These are phyloP conservation scores for Boletus reticuloceps DNA, from an alignment of 768 basidiomycete species.

Conservation along the genomic window DNA sequence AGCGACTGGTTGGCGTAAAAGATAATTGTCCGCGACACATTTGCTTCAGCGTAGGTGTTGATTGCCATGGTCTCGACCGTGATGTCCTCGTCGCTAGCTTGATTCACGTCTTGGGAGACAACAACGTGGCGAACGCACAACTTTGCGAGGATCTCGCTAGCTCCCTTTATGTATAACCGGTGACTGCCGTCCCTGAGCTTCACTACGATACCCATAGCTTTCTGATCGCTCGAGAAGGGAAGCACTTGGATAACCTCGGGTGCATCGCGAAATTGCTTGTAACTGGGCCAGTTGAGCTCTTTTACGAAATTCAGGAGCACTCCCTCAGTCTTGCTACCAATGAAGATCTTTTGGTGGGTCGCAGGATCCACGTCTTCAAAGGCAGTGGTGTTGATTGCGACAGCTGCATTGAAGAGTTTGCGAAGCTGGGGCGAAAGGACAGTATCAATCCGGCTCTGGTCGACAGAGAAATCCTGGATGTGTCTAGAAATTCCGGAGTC, in stretches of 20 bases:
- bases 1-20: slow-evolving; percentile 97
- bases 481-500: slow-evolving; percentile 39
- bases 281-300: slow-evolving; percentile 74
- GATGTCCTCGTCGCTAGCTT: slow-evolving; percentile 16
- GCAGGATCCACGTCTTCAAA: slow-evolving; percentile 78
- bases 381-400: slow-evolving; percentile 92
- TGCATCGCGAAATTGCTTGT: slow-evolving; percentile 62
- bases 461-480: slow-evolving; percentile 79
- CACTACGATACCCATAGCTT: slow-evolving; percentile 92
- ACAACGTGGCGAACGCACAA: slow-evolving; percentile 72
- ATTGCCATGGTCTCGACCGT: slow-evolving; percentile 60
- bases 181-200: slow-evolving; percentile 47
- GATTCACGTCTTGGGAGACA: slow-evolving; percentile 38
- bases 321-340: slow-evolving; percentile 95
- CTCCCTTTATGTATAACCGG: slow-evolving; percentile 87
- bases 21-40: slow-evolving; percentile 90
- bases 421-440: slow-evolving; percentile 60
- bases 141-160: slow-evolving; percentile 88
- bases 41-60: slow-evolving; percentile 65
- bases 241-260: slow-evolving; percentile 77
- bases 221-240: slow-evolving; percentile 91
- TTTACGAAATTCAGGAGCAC: slow-evolving; percentile 85
- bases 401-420: slow-evolving; percentile 76
- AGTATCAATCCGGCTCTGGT: slow-evolving; percentile 65
- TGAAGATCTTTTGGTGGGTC: slow-evolving; percentile 58